Evolutionary conservation across 2,329 filamentous ascomycete genomes (phyloP).

Genomic region (Aspergillus ustus): DNA sequence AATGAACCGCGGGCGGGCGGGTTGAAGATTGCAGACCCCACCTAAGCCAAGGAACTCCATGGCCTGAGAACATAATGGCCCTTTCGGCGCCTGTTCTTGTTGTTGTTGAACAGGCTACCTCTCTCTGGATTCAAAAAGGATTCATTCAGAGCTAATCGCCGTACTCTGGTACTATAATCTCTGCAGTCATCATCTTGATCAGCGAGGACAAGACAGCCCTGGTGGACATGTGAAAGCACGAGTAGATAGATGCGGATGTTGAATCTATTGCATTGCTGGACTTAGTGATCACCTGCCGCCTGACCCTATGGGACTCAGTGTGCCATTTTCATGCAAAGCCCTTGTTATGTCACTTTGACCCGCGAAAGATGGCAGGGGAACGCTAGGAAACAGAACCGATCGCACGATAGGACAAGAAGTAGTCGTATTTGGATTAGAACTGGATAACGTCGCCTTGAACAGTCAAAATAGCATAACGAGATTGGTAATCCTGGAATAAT

Average conservation of each 20-base stretch:
- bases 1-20: too few relatives aligned
- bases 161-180: too few relatives aligned
- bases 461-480: constrained; percentile 6
- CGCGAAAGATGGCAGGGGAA: background rate
- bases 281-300: background rate
- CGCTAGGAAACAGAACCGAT: background rate
- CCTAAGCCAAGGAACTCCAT: background rate
- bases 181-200: too few relatives aligned
- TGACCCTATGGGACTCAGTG: background rate
- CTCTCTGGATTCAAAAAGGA: too few relatives aligned
- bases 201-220: background rate
- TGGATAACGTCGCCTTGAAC: constrained; percentile 8
- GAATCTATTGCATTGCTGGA: background rate
- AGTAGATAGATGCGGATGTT: background rate
- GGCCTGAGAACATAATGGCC: too few relatives aligned
- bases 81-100: too few relatives aligned
- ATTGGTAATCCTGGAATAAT: constrained; percentile 14
- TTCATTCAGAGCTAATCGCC: too few relatives aligned
- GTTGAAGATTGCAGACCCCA: background rate
- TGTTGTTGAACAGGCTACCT: too few relatives aligned
- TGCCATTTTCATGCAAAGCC: too few relatives aligned
- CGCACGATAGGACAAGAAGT: background rate
- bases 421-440: constrained; percentile 1
- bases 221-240: background rate
- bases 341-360: too few relatives aligned